Evolutionary conservation across 352 stramenopile genomes (phyloP).

Genomic region (Globisporangium sylvaticum): DNA sequence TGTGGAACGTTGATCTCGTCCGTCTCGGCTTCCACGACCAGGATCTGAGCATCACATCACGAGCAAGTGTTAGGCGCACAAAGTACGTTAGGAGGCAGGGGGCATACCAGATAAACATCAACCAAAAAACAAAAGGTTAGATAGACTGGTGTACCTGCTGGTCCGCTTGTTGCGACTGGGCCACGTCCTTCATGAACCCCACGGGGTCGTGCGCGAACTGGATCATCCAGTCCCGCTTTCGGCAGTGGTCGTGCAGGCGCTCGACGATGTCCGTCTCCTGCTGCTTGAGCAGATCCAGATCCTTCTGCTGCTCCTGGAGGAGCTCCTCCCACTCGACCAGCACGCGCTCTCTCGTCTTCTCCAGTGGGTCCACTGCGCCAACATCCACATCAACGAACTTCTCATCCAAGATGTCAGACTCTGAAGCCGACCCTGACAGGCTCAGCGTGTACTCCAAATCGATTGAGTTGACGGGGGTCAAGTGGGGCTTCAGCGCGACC

Average conservation of each 20-base stretch:
- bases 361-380: slow-evolving; percentile 42
- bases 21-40: slow-evolving; percentile 50
- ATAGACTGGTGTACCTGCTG: slow-evolving; percentile 32
- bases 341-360: slow-evolving; percentile 29
- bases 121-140: not conserved
- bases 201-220: slow-evolving; percentile 66
- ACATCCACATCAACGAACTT: slow-evolving; percentile 63
- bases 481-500: slow-evolving; percentile 58
- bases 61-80: not conserved
- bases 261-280: slow-evolving; percentile 55
- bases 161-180: slow-evolving; percentile 54
- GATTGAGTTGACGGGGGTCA: slow-evolving; percentile 48
- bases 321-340: slow-evolving; percentile 60
- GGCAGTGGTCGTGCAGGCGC: slow-evolving; percentile 39
- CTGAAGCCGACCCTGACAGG: slow-evolving; percentile 21
- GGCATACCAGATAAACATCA: not conserved
- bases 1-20: slow-evolving; percentile 60
- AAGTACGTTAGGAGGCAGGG: not conserved
- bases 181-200: slow-evolving; percentile 57
- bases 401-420: slow-evolving; percentile 37
- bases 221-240: slow-evolving; percentile 65
- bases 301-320: slow-evolving; percentile 61
- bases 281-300: slow-evolving; percentile 48
- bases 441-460: slow-evolving; percentile 63
- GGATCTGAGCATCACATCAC: slow-evolving; percentile 28